Evolutionary conservation across 768 basidiomycete species (phyloP).

Genomic region (Mycena crocata): DNA sequence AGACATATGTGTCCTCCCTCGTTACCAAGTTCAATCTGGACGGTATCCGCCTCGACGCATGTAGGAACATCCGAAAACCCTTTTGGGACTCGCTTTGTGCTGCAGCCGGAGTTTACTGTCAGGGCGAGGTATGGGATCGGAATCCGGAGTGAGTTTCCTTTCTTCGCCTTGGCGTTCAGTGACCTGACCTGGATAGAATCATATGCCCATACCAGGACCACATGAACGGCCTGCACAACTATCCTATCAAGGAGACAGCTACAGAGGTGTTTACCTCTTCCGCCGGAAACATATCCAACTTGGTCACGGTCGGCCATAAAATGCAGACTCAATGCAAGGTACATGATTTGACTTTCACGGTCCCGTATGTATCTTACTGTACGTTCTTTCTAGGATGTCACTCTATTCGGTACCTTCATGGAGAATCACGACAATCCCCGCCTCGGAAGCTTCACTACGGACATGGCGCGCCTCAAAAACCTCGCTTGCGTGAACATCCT

Average conservation of each 20-base stretch:
- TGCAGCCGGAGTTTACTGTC: slow-evolving; percentile 68
- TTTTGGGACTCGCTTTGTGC: slow-evolving; percentile 69
- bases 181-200: slow-evolving; percentile 36
- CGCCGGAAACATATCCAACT: slow-evolving; percentile 52
- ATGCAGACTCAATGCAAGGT: slow-evolving; percentile 53
- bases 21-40: slow-evolving; percentile 67
- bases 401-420: slow-evolving; percentile 63
- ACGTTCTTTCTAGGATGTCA: slow-evolving; percentile 33
- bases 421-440: slow-evolving; percentile 72
- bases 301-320: slow-evolving; percentile 34
- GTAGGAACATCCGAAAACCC: slow-evolving; percentile 58
- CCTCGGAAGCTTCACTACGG: slow-evolving; percentile 61
- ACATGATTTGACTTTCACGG: background rate
- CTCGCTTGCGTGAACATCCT: slow-evolving; percentile 49
- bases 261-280: slow-evolving; percentile 61
- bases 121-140: slow-evolving; percentile 66
- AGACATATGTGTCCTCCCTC: slow-evolving; percentile 61
- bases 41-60: slow-evolving; percentile 71
- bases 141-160: slow-evolving; percentile 47
- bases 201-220: slow-evolving; percentile 52
- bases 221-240: slow-evolving; percentile 64
- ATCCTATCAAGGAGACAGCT: slow-evolving; percentile 61
- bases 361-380: background rate
- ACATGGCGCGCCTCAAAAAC: slow-evolving; percentile 46
- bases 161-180: background rate